Evolutionary conservation across 176 grass and related monocot species (phyloP), one percentile per base, ranked within the genome.

Genomic region (Carex myosuroides): DNA sequence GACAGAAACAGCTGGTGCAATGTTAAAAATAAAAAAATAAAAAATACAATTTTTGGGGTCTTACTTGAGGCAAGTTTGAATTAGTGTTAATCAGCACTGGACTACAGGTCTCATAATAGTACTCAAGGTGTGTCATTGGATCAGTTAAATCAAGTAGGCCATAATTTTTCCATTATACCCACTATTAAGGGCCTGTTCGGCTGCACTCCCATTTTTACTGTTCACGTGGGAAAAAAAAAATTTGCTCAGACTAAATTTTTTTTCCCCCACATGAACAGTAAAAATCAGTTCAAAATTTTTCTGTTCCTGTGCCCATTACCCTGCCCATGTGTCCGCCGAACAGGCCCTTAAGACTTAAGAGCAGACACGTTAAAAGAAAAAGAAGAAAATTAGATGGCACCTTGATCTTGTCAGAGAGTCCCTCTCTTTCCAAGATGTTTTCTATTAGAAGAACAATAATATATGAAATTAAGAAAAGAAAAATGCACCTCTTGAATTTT

Each of bases 401-500:
- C 11, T 54, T 54, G 1, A 77, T 56, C 46, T 77, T 77, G 22
- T 76, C n/a, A n/a, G n/a, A n/a, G n/a, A n/a, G n/a, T n/a, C n/a
- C n/a, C n/a, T n/a, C n/a, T n/a, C 21, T 55, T 76, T 78, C 5
- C 24, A 78, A 10, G 24, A 33, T 57, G 13, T 33, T 62, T 62
- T 78, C n/a, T 76, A 55, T 6, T 33, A 32, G 46, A 78, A 32
- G 11, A 56, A 57, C 1, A 57, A 57, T 18, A 56, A 55, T 55
- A 76, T 55, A 6, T 32, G 22, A 78, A 81, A 83, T 54, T 65
- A 83, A 32, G 20, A 50, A 54, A 50, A 52, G 33, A 83, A 57
- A 75, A 17, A 79, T 29, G 70, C 14, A 97, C 94, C 92, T 97
- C 94, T 78, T 89, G 86, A 86, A 97, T 87, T 84, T 97, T 97